Evolutionary conservation across 2,329 filamentous ascomycete species (phyloP), one percentile per base, ranked within the genome.

Genomic region (Ramichloridium luteum): DNA sequence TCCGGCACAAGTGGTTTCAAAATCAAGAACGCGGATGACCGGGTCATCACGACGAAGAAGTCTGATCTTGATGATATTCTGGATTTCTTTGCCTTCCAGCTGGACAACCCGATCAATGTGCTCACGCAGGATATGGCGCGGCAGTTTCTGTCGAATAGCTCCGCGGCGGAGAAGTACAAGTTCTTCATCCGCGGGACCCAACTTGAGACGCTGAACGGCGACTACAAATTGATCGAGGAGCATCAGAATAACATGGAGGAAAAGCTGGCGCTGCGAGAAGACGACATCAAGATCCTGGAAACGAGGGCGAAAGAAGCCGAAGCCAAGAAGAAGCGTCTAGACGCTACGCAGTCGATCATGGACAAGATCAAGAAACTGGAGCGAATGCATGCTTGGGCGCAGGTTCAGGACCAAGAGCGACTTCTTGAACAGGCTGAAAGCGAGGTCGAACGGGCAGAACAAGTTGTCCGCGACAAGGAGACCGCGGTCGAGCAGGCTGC

Each of bases 111-210:
- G 1, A 77, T 98, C 62, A 96, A 92, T 37, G 81, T 96, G 5
- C 67, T 98, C 12, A 93, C 86, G 1, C 90, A 98, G 56, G 90
- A 98, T 53, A 85, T 86, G 57, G 90, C 90, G 8, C 76, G 90
- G 8, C 81, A 93, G 36, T 98, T 98, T 48, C 68, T 98, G 26
- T 93, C 88, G 50, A 73, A 77, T 20, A 88, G 90, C 9, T 80
- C 75, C 2, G 73, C 85, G 0, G 63, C 72, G 3, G 77, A 88
- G 38, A 98, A 98, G 54, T 98, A 96, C 65, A 90, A 83, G 45
- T 94, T 94, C 50, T 98, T 98, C 51, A 72, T 93, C 38, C 84
- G 86, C 47, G 90, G 90, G 15, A 92, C 93, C 0, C 86, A 96
- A 48, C 70, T 98, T 1, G 84, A 96, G 53, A 79, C 88, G 46